Evolutionary conservation across 306 rosid genomes (phyloP).

Genomic region (Gillenia trifoliata): DNA sequence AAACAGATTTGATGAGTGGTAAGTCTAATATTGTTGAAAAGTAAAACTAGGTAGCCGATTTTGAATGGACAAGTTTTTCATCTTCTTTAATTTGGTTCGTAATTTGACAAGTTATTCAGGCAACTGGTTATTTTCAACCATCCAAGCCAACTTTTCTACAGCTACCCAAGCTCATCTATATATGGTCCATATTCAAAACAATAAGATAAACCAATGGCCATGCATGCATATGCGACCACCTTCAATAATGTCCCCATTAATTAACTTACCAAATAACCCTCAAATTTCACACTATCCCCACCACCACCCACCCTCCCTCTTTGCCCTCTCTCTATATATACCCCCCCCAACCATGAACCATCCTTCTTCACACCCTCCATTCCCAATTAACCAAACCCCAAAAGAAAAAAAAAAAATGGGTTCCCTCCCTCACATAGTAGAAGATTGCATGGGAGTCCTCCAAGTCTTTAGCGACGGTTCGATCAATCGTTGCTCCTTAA

Average conservation of each 20-base stretch:
- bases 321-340: background rate
- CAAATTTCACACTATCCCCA: conserved; percentile 7
- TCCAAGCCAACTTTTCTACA: background rate
- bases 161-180: conserved; percentile 22
- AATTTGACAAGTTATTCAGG: background rate
- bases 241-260: conserved; percentile 11
- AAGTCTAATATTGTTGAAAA: background rate
- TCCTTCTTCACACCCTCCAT: background rate
- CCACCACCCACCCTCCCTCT: background rate
- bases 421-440: conserved; percentile 65
- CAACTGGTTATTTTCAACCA: conserved; percentile 12
- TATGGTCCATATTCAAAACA: conserved; percentile 28
- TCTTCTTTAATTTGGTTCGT: background rate
- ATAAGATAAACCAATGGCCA: conserved; percentile 28
- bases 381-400: background rate
- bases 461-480: conserved; percentile 80
- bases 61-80: background rate
- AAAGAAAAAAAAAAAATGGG: conserved; percentile 37
- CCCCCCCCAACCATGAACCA: background rate
- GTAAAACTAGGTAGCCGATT: background rate
- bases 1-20: background rate
- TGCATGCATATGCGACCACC: conserved; percentile 25
- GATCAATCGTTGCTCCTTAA: conserved; percentile 40
- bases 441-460: conserved; percentile 91
- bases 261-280: conserved; percentile 26